Evolutionary conservation across 2,329 filamentous ascomycete species (phyloP), one percentile per base, ranked within the genome.

Genomic region (Claviceps digitariae): DNA sequence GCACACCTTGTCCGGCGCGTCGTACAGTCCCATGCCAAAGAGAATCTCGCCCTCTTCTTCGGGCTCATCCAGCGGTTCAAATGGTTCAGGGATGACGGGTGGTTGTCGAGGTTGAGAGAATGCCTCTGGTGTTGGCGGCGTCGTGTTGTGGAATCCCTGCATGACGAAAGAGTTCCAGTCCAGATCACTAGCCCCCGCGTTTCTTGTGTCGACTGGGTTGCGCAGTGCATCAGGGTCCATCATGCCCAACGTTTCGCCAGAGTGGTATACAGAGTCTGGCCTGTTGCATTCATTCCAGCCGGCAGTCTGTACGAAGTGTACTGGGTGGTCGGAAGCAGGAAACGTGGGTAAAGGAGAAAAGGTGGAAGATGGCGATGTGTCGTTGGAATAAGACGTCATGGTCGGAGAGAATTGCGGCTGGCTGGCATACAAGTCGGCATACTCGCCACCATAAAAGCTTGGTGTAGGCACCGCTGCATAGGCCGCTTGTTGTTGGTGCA

Each of bases 1-100:
- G 8, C 74, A 67, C 44, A 67, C 61, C 61, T 79, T 77, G 53
- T 83, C 83, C 0, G 86, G 86, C 4, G 79, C 72, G 61, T 89
- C 87, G 66, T 93, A 93, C 0, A 93, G 76, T 0, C 87, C 87
- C 78, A 93, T 84, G 21, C 87, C 87, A n/a, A 90, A 76, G 1
- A 91, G 74, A 55, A 89, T 84, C 61, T 90, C 86, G 40, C 81
- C 84, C 47, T 80, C 79, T 29, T 81, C 79, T 48, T 78, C 72
- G 12, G 70, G 63, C 41, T 79, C 74, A 34, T 77, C 74, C 25
- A 79, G 66, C 6, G 74, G 59, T 53, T 76, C 69, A 56, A 74
- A 78, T 12, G 72, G 66, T 50, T 81, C 76, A 12, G 74, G 66
- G 34, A 74, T 64, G 10, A 74, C 63, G 15, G 74, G 68, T 50